These are phyloP conservation scores for Penstemon newberryi DNA, from an alignment of 257 asterid species.

Conservation along the genomic window DNA sequence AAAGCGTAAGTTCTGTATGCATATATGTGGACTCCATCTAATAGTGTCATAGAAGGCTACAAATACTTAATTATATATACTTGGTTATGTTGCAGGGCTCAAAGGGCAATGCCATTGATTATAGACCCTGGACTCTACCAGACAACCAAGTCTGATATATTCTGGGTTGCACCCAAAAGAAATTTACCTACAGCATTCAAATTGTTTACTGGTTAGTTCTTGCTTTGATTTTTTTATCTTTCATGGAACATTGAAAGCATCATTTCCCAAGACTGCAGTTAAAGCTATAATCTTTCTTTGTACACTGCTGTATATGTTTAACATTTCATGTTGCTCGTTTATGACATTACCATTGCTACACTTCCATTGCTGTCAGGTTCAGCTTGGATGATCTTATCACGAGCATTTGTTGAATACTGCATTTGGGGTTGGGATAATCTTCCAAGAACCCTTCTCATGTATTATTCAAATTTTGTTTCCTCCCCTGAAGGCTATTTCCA, in stretches of 20 bases:
- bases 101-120: slow-evolving; percentile 78
- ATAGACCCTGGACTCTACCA: slow-evolving; percentile 82
- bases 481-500: slow-evolving; percentile 98
- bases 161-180: slow-evolving; percentile 58
- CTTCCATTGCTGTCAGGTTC: slow-evolving; percentile 58
- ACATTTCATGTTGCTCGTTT: background rate
- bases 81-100: slow-evolving; percentile 40
- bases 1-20: slow-evolving; percentile 56
- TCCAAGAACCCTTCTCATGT: slow-evolving; percentile 93
- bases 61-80: slow-evolving; percentile 17
- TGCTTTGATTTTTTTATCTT: background rate
- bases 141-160: slow-evolving; percentile 61
- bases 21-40: background rate
- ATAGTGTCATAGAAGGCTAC: background rate
- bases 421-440: slow-evolving; percentile 98
- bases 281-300: background rate
- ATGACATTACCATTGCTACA: background rate
- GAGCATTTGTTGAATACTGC: slow-evolving; percentile 78
- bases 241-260: background rate
- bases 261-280: no score
- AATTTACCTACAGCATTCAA: slow-evolving; percentile 73
- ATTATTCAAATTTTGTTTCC: slow-evolving; percentile 86
- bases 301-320: background rate
- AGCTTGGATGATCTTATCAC: slow-evolving; percentile 92
- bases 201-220: slow-evolving; percentile 80